Evolutionary conservation across 2,329 filamentous ascomycete genomes (phyloP), one percentile per base, ranked within the genome.

Genomic region (Xylariaceae sp.): DNA sequence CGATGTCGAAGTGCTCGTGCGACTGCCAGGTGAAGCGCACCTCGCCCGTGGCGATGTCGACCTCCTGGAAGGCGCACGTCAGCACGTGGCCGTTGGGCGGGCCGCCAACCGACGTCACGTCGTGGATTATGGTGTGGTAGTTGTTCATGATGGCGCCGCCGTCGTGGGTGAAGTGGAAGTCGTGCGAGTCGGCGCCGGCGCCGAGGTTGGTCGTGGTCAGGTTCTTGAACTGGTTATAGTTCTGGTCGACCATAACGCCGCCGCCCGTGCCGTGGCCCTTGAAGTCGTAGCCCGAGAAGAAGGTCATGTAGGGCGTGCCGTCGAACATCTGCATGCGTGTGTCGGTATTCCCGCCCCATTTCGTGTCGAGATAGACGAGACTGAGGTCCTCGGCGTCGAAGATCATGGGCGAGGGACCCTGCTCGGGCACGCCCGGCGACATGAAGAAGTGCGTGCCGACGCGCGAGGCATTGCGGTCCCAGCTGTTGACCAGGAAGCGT

Each of bases 81-180:
- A 56, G 46, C 9, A 63, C 39, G 30, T 46, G 35, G 5, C 50
- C 52, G 5, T 57, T 47, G 11, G 36, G 32, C 2, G 53, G 46
- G 3, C 59, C 60, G 3, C 57, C 58, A 2, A 56, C 43, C 3
- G 46, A 28, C 0, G 47, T 53, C 19, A 55, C 45, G 37, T 61
- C 49, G n/a, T 45, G 51, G 5, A 44, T 35, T 6, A 58, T 47
- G 19, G 48, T 49, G 37, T 60, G 52, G 39, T 67, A 68, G 28
- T 60, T 58, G 7, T 59, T 60, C 45, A 67, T 57, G 22, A 69
- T 49, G 14, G 60, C 59, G 1, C 61, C 63, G 21, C 56, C 58
- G 32, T 62, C 47, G 1, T 50, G 35, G 1, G 64, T 68, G n/a
- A 68, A 46, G 12, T 53, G 48, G 37, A 67, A 59, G 30, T 67